Conservation (phyloP, 108 stramenopile species). For the Aureococcus anophagefferens region DNA sequence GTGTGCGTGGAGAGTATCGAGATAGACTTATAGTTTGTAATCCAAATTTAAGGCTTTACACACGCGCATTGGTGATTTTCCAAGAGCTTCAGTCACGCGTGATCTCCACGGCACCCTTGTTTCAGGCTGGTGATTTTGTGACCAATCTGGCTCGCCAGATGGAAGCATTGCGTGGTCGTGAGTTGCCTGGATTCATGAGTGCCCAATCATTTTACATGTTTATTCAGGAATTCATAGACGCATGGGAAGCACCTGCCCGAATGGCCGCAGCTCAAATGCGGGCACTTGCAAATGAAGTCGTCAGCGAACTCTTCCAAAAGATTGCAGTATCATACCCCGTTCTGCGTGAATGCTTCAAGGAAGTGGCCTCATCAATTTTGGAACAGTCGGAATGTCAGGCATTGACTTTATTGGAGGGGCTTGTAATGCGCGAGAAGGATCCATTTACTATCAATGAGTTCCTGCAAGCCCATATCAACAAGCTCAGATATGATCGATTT, state of each 20-base stretch:
- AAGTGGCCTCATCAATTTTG: conserved; percentile 16
- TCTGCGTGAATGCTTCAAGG: conserved; percentile 17
- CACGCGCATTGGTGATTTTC: conserved; percentile 10
- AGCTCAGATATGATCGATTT: conserved; percentile 27
- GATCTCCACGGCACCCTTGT: conserved; percentile 22
- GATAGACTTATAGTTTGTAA: conserved; percentile 20
- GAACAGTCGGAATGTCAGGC: conserved; percentile 24
- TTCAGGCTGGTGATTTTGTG: conserved; percentile 21
- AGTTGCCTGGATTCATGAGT: conserved; percentile 36
- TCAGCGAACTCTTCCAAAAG: conserved; percentile 17
- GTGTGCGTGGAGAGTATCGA: conserved; percentile 28
- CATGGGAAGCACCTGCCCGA: conserved; percentile 25
- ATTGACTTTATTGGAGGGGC: conserved; percentile 10
- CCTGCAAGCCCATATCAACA: conserved; percentile 38
- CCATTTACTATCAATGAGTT: conserved; percentile 35
- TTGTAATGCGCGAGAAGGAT: conserved; percentile 28
- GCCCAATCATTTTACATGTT: conserved; percentile 34
- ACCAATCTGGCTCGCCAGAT: conserved; percentile 23
- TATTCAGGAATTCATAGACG: conserved; percentile 34
- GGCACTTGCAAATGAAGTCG: conserved; percentile 21
- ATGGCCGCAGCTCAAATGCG: not conserved
- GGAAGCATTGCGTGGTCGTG: conserved; percentile 28
- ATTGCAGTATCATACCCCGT: conserved; percentile 24
- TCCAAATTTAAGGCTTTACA: conserved; percentile 18
- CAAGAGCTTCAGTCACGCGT: not conserved